These are phyloP conservation scores for Panus rudis DNA, from an alignment of 768 basidiomycete genomes.

Conservation along the genomic window DNA sequence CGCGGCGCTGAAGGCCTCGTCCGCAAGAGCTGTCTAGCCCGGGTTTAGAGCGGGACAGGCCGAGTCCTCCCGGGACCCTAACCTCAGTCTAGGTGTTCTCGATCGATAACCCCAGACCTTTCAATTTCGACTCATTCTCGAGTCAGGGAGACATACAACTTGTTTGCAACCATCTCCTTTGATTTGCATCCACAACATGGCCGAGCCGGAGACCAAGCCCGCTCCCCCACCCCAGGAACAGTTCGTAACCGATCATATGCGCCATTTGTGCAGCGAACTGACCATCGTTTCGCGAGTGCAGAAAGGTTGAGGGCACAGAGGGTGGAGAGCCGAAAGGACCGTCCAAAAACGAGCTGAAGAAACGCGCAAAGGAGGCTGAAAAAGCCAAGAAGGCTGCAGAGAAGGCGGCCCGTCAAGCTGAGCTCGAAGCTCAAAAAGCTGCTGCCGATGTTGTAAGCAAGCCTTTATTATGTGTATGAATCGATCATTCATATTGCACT, in stretches of 20 bases:
- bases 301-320: constrained; percentile 12
- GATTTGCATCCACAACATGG: constrained; percentile 11
- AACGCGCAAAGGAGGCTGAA: constrained; percentile 83
- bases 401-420: constrained; percentile 72
- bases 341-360: constrained; percentile 87
- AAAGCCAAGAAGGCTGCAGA: constrained; percentile 88
- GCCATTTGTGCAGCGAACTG: background rate
- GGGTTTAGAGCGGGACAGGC: background rate
- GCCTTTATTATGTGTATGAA: constrained; percentile 4
- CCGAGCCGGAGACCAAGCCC: constrained; percentile 14
- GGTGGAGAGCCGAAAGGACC: constrained; percentile 40
- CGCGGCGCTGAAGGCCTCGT: background rate
- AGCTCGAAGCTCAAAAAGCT: constrained; percentile 59
- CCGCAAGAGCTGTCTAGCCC: background rate
- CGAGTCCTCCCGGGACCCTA: constrained; percentile 12
- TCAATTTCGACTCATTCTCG: background rate
- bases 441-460: constrained; percentile 54
- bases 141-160: constrained; percentile 1
- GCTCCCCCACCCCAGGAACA: constrained; percentile 10
- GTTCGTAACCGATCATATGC: constrained; percentile 5
- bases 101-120: background rate
- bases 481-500: background rate
- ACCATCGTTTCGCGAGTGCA: background rate
- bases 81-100: background rate
- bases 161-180: background rate